Conservation (phyloP, 345 rosid genomes). For the Diplotaxis tenuifolia region DNA sequence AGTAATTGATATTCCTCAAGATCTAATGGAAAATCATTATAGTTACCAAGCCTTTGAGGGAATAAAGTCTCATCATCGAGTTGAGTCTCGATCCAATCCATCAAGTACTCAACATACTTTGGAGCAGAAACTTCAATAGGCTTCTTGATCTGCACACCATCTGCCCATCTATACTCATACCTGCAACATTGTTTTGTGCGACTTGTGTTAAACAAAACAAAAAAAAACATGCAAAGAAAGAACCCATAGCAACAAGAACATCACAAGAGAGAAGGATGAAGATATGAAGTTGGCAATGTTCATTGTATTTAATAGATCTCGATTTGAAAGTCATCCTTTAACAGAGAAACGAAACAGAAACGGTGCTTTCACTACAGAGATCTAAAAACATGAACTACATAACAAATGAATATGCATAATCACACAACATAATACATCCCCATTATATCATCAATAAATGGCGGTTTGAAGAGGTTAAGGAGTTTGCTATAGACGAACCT, state of each 20-base stretch:
- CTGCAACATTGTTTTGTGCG: background rate
- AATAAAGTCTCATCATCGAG: conserved; percentile 95
- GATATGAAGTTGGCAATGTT: background rate
- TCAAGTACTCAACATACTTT: conserved; percentile 93
- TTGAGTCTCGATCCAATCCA: conserved; percentile 97
- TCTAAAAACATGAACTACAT: too few species aligned
- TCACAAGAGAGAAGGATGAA: background rate
- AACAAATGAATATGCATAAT: background rate
- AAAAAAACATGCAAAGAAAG: background rate
- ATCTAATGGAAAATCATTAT: background rate
- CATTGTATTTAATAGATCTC: background rate
- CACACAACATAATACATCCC: background rate
- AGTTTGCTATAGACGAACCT: too few species aligned
- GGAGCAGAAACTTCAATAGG: conserved; percentile 99
- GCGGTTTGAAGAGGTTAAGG: background rate
- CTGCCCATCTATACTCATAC: conserved; percentile 99
- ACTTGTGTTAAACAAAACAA: background rate
- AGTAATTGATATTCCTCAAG: background rate
- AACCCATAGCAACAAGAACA: background rate
- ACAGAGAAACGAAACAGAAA: background rate
- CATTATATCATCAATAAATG: background rate
- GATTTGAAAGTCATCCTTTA: background rate
- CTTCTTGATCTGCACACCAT: conserved; percentile 96
- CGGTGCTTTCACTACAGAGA: background rate
- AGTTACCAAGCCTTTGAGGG: conserved; percentile 90